Percentiles rank a stretch among this genome's conserved stretches.
Evolutionary conservation across 2,329 filamentous ascomycete species (phyloP).

Genomic region (Rutstroemia sydowiana): DNA sequence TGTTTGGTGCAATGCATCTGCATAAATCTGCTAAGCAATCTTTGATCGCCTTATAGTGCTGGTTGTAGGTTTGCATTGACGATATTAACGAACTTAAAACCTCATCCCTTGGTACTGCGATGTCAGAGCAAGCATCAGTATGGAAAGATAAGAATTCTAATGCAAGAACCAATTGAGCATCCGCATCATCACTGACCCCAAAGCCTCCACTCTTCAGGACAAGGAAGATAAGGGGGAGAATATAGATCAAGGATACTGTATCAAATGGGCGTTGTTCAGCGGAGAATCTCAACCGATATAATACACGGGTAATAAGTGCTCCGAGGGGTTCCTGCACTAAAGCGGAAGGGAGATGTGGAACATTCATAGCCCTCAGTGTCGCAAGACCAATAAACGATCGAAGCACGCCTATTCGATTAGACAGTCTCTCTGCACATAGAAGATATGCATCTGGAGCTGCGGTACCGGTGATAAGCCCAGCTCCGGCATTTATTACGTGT

Average conservation of each 20-base stretch:
- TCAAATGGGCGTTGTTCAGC: constrained; percentile 94
- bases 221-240: constrained; percentile 72
- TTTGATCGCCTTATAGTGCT: constrained; percentile 92
- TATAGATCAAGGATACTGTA: constrained; percentile 77
- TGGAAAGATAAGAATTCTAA: constrained; percentile 87
- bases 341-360: constrained; percentile 63
- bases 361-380: constrained; percentile 70
- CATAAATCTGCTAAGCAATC: constrained; percentile 85
- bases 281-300: constrained; percentile 85
- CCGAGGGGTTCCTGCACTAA: constrained; percentile 76
- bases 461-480: constrained; percentile 74
- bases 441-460: constrained; percentile 72
- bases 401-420: constrained; percentile 65
- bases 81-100: constrained; percentile 65
- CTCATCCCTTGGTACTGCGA: constrained; percentile 67
- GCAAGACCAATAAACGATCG: constrained; percentile 82
- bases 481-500: constrained; percentile 69
- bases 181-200: constrained; percentile 68
- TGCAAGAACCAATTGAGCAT: constrained; percentile 83
- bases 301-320: constrained; percentile 74
- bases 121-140: constrained; percentile 69
- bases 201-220: constrained; percentile 76
- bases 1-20: constrained; percentile 76
- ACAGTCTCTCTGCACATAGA: constrained; percentile 67
- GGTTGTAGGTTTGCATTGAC: constrained; percentile 81